Conservation (phyloP, 2,329 filamentous ascomycete species). For the Camillea tinctor region DNA sequence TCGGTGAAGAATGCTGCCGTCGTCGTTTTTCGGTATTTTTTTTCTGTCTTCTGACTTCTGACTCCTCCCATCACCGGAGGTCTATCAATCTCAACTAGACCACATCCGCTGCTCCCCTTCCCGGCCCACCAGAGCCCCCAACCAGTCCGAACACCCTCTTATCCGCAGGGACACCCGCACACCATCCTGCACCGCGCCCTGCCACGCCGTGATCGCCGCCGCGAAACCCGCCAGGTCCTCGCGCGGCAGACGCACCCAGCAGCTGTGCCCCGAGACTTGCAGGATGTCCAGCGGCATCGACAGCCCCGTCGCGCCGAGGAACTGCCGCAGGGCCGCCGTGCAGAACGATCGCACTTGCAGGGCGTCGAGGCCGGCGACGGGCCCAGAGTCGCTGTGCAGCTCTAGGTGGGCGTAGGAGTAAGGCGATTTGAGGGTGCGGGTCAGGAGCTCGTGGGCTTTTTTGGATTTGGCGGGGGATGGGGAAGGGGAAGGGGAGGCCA, state of each 20-base stretch:
- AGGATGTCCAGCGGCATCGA: slow-evolving; percentile 71
- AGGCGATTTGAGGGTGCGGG: slow-evolving; percentile 49
- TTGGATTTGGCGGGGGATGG: slow-evolving; percentile 18
- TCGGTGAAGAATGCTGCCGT: too few relatives aligned
- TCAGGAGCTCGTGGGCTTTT: slow-evolving; percentile 49
- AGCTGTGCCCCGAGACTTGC: slow-evolving; percentile 52
- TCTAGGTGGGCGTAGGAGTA: slow-evolving; percentile 59
- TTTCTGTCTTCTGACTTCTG: slow-evolving; percentile 1
- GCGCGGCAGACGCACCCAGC: slow-evolving; percentile 65
- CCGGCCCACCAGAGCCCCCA: slow-evolving; percentile 57
- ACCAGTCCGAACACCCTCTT: slow-evolving; percentile 61
- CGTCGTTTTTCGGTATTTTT: too few relatives aligned
- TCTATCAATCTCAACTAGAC: slow-evolving; percentile 40
- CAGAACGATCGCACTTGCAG: slow-evolving; percentile 64
- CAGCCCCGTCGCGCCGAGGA: slow-evolving; percentile 67
- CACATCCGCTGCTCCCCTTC: slow-evolving; percentile 49
- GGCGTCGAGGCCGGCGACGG: slow-evolving; percentile 48
- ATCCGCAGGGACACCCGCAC: slow-evolving; percentile 54
- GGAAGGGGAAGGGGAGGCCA: background rate
- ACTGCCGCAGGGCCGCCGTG: slow-evolving; percentile 62
- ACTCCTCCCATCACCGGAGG: too few relatives aligned
- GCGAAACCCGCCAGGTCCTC: slow-evolving; percentile 60
- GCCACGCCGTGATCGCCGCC: slow-evolving; percentile 66
- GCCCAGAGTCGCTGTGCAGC: slow-evolving; percentile 37
- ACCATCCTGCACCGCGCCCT: slow-evolving; percentile 44